A percentile compares a stretch with the other conserved stretches of the same genome.
Conservation (phyloP, 495 filamentous ascomycete species). For the Staphylotrichum tortipilum region DNA sequence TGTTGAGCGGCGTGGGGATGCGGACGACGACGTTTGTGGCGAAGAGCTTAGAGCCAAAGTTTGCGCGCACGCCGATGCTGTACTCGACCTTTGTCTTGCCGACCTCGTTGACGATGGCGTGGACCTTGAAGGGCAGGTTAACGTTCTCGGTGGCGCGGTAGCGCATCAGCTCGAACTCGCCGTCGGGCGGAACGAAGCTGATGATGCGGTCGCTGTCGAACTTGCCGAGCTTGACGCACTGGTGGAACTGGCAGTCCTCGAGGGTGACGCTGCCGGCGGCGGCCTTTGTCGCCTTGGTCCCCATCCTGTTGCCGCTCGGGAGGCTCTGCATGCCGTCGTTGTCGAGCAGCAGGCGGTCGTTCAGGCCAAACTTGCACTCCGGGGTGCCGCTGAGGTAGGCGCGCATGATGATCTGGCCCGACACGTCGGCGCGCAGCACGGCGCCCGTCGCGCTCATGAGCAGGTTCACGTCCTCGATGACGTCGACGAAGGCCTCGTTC, state of each 20-base stretch:
- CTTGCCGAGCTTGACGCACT: slow-evolving; percentile 95
- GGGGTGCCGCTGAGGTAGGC: slow-evolving; percentile 95
- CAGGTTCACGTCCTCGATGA: slow-evolving; percentile 98
- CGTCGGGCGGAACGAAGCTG: slow-evolving; percentile 94
- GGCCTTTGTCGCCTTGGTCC: slow-evolving; percentile 83
- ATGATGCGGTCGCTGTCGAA: slow-evolving; percentile 98
- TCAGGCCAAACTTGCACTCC: slow-evolving; percentile 98
- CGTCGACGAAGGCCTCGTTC: slow-evolving; percentile 98
- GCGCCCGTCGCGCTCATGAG: slow-evolving; percentile 95
- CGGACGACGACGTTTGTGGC: slow-evolving; percentile 95
- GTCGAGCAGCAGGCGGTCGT: slow-evolving; percentile 88
- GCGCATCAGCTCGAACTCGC: slow-evolving; percentile 98
- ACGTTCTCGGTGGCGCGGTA: slow-evolving; percentile 99
- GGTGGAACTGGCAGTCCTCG: slow-evolving; percentile 98
- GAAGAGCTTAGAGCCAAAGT: slow-evolving; percentile 93
- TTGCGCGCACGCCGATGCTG: slow-evolving; percentile 93
- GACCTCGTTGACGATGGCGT: slow-evolving; percentile 95
- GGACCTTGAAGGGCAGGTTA: slow-evolving; percentile 97
- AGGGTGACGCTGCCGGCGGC: slow-evolving; percentile 93
- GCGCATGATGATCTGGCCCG: slow-evolving; percentile 97
- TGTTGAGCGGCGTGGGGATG: slow-evolving; percentile 94
- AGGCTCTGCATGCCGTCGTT: slow-evolving; percentile 56
- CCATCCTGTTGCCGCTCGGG: slow-evolving; percentile 61
- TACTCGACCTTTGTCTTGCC: slow-evolving; percentile 98
- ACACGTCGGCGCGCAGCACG: slow-evolving; percentile 93